Conservation (phyloP, 768 basidiomycete species). For the Naganishia onofrii region DNA sequence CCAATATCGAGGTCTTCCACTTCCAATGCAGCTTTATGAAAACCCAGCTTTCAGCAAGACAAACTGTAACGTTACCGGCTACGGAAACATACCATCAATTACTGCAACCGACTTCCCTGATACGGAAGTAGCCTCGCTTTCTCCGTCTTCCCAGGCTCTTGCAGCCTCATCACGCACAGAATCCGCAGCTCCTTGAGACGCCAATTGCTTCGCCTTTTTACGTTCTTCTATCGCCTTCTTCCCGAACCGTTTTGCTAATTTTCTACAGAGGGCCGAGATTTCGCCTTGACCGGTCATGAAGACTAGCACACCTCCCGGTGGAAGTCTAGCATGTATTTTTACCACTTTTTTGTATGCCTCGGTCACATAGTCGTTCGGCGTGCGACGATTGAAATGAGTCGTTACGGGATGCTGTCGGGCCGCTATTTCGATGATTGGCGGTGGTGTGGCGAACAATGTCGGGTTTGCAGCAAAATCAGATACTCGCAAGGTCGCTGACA, state of each 20-base stretch:
- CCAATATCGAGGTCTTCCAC: constrained; percentile 53
- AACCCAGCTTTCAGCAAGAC: too few species aligned
- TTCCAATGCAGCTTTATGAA: constrained; percentile 50
- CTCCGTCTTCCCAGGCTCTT: constrained; percentile 25
- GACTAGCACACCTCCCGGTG: constrained; percentile 86
- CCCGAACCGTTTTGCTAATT: constrained; percentile 75
- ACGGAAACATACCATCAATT: constrained; percentile 29
- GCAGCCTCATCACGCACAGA: constrained; percentile 30
- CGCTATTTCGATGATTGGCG: constrained; percentile 85
- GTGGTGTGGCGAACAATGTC: constrained; percentile 72
- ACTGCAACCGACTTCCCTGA: constrained; percentile 10
- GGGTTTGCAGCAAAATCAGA: constrained; percentile 86
- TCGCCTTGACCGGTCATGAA: constrained; percentile 97
- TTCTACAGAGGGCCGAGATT: constrained; percentile 77
- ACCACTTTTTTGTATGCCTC: constrained; percentile 85
- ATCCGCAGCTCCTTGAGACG: neutral
- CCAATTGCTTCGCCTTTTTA: constrained; percentile 37
- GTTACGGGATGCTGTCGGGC: constrained; percentile 95
- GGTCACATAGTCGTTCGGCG: constrained; percentile 77
- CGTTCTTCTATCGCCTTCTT: constrained; percentile 62
- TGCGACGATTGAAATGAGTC: constrained; percentile 84
- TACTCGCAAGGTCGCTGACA: constrained; percentile 96
- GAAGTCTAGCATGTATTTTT: constrained; percentile 88
- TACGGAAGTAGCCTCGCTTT: constrained; percentile 13
- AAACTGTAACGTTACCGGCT: neutral